A percentile compares a stretch with the other conserved stretches of the same genome.
Conservation (phyloP, 352 stramenopile genomes). For the Phytophthora fragariaefolia region DNA sequence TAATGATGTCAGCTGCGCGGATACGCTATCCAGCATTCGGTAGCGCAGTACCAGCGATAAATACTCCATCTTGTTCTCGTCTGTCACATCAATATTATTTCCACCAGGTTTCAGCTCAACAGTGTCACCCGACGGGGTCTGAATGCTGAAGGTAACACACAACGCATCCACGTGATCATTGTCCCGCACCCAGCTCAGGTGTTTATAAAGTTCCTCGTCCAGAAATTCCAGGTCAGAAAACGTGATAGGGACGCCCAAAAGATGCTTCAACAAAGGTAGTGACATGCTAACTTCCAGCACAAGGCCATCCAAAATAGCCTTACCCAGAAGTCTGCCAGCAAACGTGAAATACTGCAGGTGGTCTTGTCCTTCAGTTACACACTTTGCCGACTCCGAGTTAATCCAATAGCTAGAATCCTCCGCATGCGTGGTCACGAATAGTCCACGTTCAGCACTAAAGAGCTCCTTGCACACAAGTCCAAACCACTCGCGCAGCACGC, state of each 20-base stretch:
- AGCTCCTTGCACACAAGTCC: slow-evolving; percentile 74
- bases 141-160: slow-evolving; percentile 80
- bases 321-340: slow-evolving; percentile 95
- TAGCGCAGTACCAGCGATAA: slow-evolving; percentile 94
- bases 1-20: slow-evolving; percentile 91
- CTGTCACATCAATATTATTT: slow-evolving; percentile 92
- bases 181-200: slow-evolving; percentile 76
- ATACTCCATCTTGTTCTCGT: slow-evolving; percentile 96
- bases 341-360: slow-evolving; percentile 96
- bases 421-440: slow-evolving; percentile 78
- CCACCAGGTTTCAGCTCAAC: slow-evolving; percentile 94
- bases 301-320: slow-evolving; percentile 97
- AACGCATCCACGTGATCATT: slow-evolving; percentile 74
- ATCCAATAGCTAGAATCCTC: slow-evolving; percentile 89
- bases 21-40: slow-evolving; percentile 92
- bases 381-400: slow-evolving; percentile 60
- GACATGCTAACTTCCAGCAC: slow-evolving; percentile 98
- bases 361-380: slow-evolving; percentile 43
- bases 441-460: slow-evolving; percentile 69
- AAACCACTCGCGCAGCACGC: slow-evolving; percentile 87
- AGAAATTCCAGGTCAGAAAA: slow-evolving; percentile 88
- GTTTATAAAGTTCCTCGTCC: slow-evolving; percentile 81
- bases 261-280: slow-evolving; percentile 81
- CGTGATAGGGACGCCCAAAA: slow-evolving; percentile 84
- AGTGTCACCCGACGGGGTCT: slow-evolving; percentile 58